Base-by-base conservation (phyloP, 345 rosid genomes). In the Combretum micranthum region DNA sequence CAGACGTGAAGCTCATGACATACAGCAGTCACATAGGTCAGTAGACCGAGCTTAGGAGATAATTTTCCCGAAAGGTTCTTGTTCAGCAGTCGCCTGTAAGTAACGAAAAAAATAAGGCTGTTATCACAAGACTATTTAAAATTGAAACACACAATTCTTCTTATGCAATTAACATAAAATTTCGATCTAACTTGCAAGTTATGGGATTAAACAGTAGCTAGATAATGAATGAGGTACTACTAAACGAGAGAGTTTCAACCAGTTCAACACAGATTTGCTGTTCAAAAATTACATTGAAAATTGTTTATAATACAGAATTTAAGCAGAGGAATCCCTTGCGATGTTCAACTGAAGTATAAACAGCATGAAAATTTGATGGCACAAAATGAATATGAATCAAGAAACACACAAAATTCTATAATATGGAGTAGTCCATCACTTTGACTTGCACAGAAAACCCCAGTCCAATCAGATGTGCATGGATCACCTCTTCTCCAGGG, bases 401-500 rank as follows among this genome's bases (percentile, higher is more conserved):
- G 7, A 42, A 70, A 57, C 55, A 21, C 79, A 46, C 73, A 88
- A 96, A 92, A 53, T 77, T 88, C 88, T 62, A 46, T 52, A 64
- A 92, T 82, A 63, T 88, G 98, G 17, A 65, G 77, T 76, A 81
- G 86, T 68, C 85, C 82, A 71, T 86, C 97, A 12, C 68, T 80
- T 52, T 42, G 56, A 39, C n/a, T 80, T 63, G 37, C 72, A 67
- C 99, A 93, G 49, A 79, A 49, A 67, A 93, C 84, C 20, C 99
- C 97, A 8, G 94, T 93, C 99, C 99, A 93, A 32, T 87, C 79
- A 4, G 90, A 77, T 43, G 69, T 67, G 69, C 99, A 89, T 0
- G 99, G 99, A 61, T 93, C 99, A 25, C 91, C 91, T 17, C 73
- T 70, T 15, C 62, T 62, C 99, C 99, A 93, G 52, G 72, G 80